Conservation (phyloP, 169 alveolate species). For the Fabrea salina region DNA sequence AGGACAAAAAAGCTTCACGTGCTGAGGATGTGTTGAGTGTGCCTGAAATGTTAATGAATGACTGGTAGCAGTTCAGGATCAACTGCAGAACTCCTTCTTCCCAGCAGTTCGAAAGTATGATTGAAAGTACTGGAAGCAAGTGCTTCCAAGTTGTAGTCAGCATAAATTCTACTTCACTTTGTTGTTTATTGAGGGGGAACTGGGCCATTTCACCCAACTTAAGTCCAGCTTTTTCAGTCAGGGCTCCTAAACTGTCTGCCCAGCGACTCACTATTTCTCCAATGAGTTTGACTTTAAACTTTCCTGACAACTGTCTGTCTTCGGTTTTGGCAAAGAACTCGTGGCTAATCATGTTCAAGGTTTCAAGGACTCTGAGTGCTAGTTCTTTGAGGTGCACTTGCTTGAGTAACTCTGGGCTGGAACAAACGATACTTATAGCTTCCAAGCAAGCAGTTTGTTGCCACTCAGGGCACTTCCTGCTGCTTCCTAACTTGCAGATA, state of each 20-base stretch:
- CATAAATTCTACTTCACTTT: neutral
- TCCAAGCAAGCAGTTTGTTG: slow-evolving; percentile 8
- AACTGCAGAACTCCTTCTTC: slow-evolving; percentile 22
- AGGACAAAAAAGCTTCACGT: neutral
- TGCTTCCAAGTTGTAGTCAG: neutral
- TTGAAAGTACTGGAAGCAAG: neutral
- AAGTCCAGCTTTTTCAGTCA: slow-evolving; percentile 8
- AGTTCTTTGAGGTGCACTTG: neutral
- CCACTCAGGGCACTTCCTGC: neutral
- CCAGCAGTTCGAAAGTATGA: neutral
- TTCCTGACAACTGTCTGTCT: neutral
- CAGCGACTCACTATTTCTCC: neutral
- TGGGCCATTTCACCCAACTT: neutral
- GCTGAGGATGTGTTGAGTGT: neutral
- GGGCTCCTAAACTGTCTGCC: neutral
- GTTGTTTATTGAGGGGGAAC: neutral
- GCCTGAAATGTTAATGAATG: slow-evolving; percentile 10
- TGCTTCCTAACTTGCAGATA: neutral
- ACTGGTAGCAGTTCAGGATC: slow-evolving; percentile 7
- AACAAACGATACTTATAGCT: neutral
- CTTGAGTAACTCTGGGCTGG: neutral
- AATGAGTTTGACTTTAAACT: neutral
- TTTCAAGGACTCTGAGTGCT: neutral
- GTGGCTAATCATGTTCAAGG: slow-evolving; percentile 1
- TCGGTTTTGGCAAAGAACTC: neutral